Evolutionary conservation across 2,329 filamentous ascomycete genomes (phyloP), one percentile per base, ranked within the genome.

Genomic region (Epichloe elymi): DNA sequence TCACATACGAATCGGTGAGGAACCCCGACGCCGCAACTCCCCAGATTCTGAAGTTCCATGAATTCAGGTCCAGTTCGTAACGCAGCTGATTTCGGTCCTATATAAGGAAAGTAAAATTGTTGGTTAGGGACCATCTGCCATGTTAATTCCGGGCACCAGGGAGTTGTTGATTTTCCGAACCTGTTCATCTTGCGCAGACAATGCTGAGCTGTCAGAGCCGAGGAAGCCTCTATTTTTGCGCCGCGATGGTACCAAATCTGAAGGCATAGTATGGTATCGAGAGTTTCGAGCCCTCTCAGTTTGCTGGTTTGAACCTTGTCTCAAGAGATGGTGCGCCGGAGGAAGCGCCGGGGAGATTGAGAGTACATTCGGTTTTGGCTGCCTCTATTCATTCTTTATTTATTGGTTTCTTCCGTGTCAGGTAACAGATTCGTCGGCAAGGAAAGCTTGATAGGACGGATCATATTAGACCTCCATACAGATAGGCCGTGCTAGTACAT

Each of bases 31-130:
- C 74, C n/a, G 74, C 73, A 33, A 77, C 74, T 3, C 70, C 73
- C 74, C 74, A 76, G 42, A 76, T 76, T 41, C 74, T 68, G 48
- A 76, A 60, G 58, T 76, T 77, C 74, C 74, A 77, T 1, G 72
- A 71, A 58, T 77, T 77, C 17, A 77, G 63, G 54, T 77, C 74
- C 37, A 77, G 68, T 57, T 76, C 74, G 58, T 75, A 76, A 53
- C 74, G 70, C 37, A 77, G 57, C 56, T 76, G 74, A 51, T 69
- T 67, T 47, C 74, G 73, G 59, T 76, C 74, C 73, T 76, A 56
- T 15, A 20, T 3, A 54, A 38, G 42, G 44, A 33, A 44, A 54
- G 23, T 12, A 38, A 8, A 23, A 30, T 37, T 1, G 3, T 17
- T 41, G 14, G 45, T 50, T 30, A 54, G 45, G 61, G 37, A 2